A percentile compares a stretch with the other conserved stretches of the same genome.
Evolutionary conservation across 2,329 filamentous ascomycete genomes (phyloP).

Genomic region (Dryadomyces sulphureus): DNA sequence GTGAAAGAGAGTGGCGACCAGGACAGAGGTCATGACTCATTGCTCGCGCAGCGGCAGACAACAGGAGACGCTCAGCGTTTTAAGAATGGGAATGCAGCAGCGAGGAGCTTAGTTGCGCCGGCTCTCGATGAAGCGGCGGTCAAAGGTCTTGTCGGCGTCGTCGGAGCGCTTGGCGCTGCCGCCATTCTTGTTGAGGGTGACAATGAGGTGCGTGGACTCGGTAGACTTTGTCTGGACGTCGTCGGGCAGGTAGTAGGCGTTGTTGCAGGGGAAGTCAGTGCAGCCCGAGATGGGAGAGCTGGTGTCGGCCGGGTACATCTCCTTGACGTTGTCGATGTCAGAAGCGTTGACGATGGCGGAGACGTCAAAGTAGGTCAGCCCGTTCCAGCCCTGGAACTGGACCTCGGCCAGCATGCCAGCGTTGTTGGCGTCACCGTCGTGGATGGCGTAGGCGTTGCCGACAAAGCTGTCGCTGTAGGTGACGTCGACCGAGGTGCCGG

Average conservation of each 20-base stretch:
- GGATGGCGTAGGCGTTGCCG: slow-evolving; percentile 22
- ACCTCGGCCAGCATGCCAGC: slow-evolving; percentile 24
- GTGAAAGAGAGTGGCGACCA: neutral
- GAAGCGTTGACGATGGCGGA: slow-evolving; percentile 28
- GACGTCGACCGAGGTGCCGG: slow-evolving; percentile 23
- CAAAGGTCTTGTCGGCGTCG: slow-evolving; percentile 7
- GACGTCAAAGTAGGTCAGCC: slow-evolving; percentile 26
- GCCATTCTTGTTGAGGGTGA: slow-evolving; percentile 13
- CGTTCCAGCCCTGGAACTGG: slow-evolving; percentile 20
- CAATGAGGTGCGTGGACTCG: slow-evolving; percentile 18
- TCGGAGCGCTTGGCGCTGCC: slow-evolving; percentile 4
- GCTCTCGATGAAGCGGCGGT: slow-evolving; percentile 12
- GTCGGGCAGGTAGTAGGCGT: slow-evolving; percentile 24
- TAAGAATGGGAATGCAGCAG: neutral
- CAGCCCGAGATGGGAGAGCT: slow-evolving; percentile 22
- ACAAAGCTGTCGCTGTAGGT: slow-evolving; percentile 15
- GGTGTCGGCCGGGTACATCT: slow-evolving; percentile 20
- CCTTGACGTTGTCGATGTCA: slow-evolving; percentile 24
- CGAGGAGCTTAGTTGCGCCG: slow-evolving; percentile 6
- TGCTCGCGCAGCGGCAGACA: too few species aligned
- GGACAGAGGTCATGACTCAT: too few species aligned
- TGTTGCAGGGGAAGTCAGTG: slow-evolving; percentile 23
- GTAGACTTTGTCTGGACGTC: slow-evolving; percentile 25
- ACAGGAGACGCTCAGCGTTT: too few species aligned
- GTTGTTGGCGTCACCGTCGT: slow-evolving; percentile 15